A percentile compares a stretch with the other conserved stretches of the same genome.
Evolutionary conservation across 192 early-diverging fungal genomes (phyloP).

Genomic region (Coemansia sp.): DNA sequence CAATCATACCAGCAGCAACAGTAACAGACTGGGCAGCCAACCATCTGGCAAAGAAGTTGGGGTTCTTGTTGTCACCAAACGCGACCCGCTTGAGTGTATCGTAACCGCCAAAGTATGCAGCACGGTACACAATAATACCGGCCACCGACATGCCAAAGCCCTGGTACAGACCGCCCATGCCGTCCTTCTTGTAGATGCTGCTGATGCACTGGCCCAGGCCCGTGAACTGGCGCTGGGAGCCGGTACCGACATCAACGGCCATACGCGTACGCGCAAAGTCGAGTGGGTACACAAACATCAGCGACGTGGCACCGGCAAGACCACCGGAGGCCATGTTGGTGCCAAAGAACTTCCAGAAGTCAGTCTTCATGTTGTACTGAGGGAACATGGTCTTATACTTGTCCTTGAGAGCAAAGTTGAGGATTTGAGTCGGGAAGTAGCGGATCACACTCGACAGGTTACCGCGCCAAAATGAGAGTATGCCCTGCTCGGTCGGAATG

Average conservation of each 20-base stretch:
- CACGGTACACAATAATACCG: conserved; percentile 82
- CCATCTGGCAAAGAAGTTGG: conserved; percentile 57
- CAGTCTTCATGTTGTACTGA: conserved; percentile 69
- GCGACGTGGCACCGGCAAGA: conserved; percentile 87
- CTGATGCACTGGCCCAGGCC: conserved; percentile 78
- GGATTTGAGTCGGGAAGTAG: conserved; percentile 97
- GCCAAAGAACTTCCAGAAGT: conserved; percentile 82
- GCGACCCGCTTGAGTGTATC: conserved; percentile 59
- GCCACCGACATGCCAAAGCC: conserved; percentile 87
- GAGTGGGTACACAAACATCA: conserved; percentile 88
- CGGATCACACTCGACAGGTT: conserved; percentile 94
- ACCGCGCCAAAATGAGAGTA: conserved; percentile 76
- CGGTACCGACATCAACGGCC: conserved; percentile 77
- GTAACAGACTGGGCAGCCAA: conserved; percentile 77
- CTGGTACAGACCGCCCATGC: conserved; percentile 92
- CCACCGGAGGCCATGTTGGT: conserved; percentile 94
- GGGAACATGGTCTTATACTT: conserved; percentile 94
- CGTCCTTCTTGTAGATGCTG: conserved; percentile 89
- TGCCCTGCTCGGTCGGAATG: conserved; percentile 81
- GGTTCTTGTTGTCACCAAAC: conserved; percentile 54
- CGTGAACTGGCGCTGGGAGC: conserved; percentile 84
- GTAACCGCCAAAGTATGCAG: conserved; percentile 70
- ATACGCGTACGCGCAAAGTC: conserved; percentile 99
- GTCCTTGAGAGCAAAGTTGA: conserved; percentile 97
- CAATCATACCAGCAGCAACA: conserved; percentile 82